Evolutionary conservation across 148 eudicot species (phyloP).

Genomic region (Nyssa sinensis): DNA sequence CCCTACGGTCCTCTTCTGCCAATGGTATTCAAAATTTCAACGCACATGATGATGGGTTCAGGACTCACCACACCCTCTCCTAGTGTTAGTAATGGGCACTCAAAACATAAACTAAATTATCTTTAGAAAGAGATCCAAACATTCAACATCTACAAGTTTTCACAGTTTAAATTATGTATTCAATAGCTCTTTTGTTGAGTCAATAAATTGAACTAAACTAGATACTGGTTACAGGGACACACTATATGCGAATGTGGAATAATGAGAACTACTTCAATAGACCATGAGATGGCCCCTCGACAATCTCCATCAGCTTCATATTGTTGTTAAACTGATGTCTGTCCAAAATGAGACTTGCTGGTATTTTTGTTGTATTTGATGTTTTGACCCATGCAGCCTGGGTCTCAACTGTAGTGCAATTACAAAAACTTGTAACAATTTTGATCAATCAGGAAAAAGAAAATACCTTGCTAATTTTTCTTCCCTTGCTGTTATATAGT

Average conservation of each 20-base stretch:
- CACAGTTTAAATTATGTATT: not conserved
- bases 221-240: not conserved
- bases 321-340: not conserved
- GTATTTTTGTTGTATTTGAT: too few species aligned
- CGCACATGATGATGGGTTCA: not conserved
- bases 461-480: constrained; percentile 66
- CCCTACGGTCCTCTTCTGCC: not conserved
- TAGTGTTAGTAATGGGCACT: not conserved
- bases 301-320: not conserved
- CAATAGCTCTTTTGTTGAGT: not conserved
- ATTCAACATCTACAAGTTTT: not conserved
- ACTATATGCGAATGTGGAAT: not conserved
- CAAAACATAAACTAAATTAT: not conserved
- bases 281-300: not conserved
- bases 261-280: not conserved
- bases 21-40: too few species aligned
- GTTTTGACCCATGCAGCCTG: too few species aligned
- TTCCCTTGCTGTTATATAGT: constrained; percentile 65
- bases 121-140: not conserved
- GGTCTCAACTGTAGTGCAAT: not conserved
- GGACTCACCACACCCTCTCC: not conserved
- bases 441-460: not conserved
- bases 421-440: not conserved
- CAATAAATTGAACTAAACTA: not conserved
- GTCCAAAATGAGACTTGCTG: not conserved